Percentiles rank a stretch among this genome's conserved stretches.
phyloP scores from a whole-genome alignment of 2,329 filamentous ascomycete genomes.

The Bipolaris zeicola region DNA sequence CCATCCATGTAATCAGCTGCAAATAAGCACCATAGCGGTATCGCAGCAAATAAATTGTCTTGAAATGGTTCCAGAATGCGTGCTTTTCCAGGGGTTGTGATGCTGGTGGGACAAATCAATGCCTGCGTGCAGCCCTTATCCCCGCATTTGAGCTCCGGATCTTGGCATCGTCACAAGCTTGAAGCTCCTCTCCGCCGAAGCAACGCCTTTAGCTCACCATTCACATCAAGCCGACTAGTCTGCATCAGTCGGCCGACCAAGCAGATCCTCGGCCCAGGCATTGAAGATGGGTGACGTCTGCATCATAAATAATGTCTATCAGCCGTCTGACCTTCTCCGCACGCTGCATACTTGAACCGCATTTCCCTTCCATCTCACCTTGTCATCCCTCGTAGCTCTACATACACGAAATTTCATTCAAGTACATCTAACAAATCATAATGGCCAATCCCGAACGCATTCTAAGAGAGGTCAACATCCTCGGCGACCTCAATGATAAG shows the following conservation, averaged over 20 bases:
- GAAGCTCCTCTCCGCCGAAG: constrained; percentile 39
- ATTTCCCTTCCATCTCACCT: constrained; percentile 19
- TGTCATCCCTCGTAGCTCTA: constrained; percentile 13
- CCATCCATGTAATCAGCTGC: constrained; percentile 19
- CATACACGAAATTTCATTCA: constrained; percentile 9
- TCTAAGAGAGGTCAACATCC: constrained; percentile 86
- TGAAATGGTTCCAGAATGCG: constrained; percentile 4
- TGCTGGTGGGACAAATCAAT: constrained; percentile 21
- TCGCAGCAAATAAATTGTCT: constrained; percentile 1
- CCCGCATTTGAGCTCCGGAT: constrained; percentile 30
- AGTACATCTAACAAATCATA: constrained; percentile 18
- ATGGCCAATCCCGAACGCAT: constrained; percentile 67
- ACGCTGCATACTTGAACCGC: constrained; percentile 33
- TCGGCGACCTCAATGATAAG: constrained; percentile 75
- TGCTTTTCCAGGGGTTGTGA: constrained; percentile 18
- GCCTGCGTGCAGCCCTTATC: constrained; percentile 14
- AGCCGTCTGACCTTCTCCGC: constrained; percentile 33
- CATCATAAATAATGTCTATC: constrained; percentile 35
- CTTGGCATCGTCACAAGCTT: constrained; percentile 47
- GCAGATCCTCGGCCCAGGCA: constrained; percentile 42
- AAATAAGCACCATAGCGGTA: constrained; percentile 16
- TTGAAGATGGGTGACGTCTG: constrained; percentile 43
- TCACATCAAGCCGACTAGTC: constrained; percentile 39
- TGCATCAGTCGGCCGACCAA: constrained; percentile 26
- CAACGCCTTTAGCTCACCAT: constrained; percentile 33